Percentiles rank a stretch among this genome's conserved stretches.
Conservation (phyloP, 2,329 filamentous ascomycete species). For the Diaporthe humulicola region DNA sequence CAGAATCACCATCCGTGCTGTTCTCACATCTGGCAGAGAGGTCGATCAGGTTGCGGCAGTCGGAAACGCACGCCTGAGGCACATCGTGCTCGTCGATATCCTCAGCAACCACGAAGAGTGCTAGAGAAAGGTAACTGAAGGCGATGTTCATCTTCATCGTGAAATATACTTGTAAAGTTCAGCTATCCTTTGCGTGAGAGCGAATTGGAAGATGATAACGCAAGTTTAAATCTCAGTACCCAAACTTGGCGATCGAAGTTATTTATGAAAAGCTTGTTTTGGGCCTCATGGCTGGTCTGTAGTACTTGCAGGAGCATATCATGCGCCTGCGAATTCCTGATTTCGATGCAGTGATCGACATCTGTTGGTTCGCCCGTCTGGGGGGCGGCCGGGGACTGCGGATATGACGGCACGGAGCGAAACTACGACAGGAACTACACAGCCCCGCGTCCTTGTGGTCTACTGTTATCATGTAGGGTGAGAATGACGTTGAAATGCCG, state of each 20-base stretch:
- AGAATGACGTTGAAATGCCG: not conserved
- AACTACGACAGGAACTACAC: not conserved
- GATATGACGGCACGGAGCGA: slow-evolving; percentile 11
- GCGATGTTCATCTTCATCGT: not conserved
- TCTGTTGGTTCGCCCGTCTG: not conserved
- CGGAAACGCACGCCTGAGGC: not conserved
- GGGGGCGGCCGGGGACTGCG: slow-evolving; percentile 2
- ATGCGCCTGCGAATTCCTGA: not conserved
- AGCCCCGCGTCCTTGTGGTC: not conserved
- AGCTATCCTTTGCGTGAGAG: not conserved
- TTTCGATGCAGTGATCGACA: slow-evolving; percentile 11
- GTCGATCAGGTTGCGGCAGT: slow-evolving; percentile 7
- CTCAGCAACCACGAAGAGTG: not conserved
- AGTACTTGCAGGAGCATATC: not conserved
- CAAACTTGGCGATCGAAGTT: not conserved
- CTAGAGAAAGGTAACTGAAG: not conserved
- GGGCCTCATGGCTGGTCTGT: not conserved
- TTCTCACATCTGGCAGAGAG: not conserved
- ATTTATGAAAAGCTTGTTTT: not conserved
- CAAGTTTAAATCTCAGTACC: not conserved
- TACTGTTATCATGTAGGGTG: not conserved
- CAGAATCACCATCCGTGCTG: slow-evolving; percentile 3
- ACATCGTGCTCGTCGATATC: slow-evolving; percentile 13
- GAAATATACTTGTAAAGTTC: too few species aligned
- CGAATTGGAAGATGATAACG: not conserved